phyloP scores from a whole-genome alignment of 1,284 basidiomycete genomes.

The Austropuccinia psidii region DNA sequence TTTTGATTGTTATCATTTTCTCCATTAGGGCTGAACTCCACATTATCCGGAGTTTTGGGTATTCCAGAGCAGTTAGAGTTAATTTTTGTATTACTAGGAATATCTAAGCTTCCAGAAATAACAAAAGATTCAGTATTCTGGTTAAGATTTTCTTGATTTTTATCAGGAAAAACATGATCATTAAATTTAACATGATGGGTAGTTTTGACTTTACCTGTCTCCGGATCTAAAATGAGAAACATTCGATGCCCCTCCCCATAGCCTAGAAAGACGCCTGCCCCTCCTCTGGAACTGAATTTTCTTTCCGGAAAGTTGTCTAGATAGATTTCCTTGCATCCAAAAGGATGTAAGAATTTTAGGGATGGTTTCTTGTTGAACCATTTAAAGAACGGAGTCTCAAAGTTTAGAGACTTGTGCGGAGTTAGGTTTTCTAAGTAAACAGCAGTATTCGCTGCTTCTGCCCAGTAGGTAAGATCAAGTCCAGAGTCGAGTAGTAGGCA shows the following conservation, averaged over 20 bases:
- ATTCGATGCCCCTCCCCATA: neutral
- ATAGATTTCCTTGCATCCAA: no score
- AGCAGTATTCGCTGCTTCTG: neutral
- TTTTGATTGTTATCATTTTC: no score
- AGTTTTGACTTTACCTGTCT: neutral
- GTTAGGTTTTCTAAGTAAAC: conserved; percentile 1
- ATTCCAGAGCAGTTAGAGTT: no score
- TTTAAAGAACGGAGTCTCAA: neutral
- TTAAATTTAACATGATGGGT: conserved; percentile 1
- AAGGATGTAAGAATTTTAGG: neutral
- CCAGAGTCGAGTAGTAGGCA: neutral
- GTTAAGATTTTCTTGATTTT: no score
- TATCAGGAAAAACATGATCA: neutral
- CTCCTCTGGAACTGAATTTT: neutral
- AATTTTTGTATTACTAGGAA: no score
- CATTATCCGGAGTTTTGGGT: no score
- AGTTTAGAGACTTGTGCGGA: neutral
- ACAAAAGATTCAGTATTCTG: no score
- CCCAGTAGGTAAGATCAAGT: neutral
- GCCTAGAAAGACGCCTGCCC: neutral
- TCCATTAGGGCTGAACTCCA: no score
- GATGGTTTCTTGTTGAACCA: neutral
- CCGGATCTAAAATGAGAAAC: neutral
- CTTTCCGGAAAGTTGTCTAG: no score
- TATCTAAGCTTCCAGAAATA: no score